Evolutionary conservation across 2,329 filamentous ascomycete species (phyloP), one percentile per base, ranked within the genome.

Genomic region (Incumbomyces lentus): DNA sequence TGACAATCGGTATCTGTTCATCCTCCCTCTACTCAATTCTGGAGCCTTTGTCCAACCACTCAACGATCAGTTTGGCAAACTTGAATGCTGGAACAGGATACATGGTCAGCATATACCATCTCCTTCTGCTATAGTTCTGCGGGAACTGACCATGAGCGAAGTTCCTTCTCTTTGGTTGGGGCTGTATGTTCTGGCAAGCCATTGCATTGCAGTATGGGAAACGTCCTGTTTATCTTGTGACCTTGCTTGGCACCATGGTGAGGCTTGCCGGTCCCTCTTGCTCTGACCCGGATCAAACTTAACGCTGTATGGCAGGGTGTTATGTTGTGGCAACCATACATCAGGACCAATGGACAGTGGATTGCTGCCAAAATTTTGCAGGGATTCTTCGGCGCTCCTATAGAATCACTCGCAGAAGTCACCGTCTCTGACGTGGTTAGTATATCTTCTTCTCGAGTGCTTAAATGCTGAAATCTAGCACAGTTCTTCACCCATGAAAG

Each of bases 331-430:
- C 65, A 62, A 13, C 64, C 68, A 0, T 66, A 70, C 46, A 64
- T 66, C 3, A 66, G 62, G 22, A 66, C 62, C 12, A 65, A 68
- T 26, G 68, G 68, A 5, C 65, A 71, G 47, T 73, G 69, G 68
- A 66, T 68, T 17, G 68, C 67, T 5, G 67, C 67, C 49, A 67
- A 68, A 41, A 63, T 74, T 17, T 51, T 75, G 1, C 65, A 68
- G 38, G 71, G 71, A 1, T 68, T 74, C 50, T 68, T 70, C 29
- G 64, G 62, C 10, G 66, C 71, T 2, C 70, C 72, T 0, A 67
- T 72, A 18, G 72, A 74, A 52, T 68, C 67, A n/a, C 55, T 75
- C 11, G 66, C 66, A 13, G 71, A 72, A 50, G 65, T 71, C 13
- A 67, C 65, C 2, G 62, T 72, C 2, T 63, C 67, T 1, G 69